Evolutionary conservation across 2,329 filamentous ascomycete genomes (phyloP).

Genomic region (Dissoconium aciculare): DNA sequence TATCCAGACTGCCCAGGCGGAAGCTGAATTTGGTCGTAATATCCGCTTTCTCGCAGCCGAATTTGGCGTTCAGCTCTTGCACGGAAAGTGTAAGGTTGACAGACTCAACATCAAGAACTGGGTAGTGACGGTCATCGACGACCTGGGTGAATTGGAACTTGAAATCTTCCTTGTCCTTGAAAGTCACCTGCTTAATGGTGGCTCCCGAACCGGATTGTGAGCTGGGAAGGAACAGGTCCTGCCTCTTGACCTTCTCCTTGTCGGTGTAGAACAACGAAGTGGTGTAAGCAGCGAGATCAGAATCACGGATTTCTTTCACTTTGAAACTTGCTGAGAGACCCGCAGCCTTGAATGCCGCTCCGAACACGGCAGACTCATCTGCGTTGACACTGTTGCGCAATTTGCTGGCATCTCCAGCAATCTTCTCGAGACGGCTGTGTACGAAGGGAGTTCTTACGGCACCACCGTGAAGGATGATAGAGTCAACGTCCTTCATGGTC

Average conservation of each 20-base stretch:
- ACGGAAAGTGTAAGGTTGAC: conserved; percentile 77
- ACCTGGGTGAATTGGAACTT: conserved; percentile 66
- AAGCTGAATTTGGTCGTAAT: conserved; percentile 69
- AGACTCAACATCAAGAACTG: conserved; percentile 52
- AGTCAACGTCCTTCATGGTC: conserved; percentile 62
- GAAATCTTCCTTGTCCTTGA: conserved; percentile 73
- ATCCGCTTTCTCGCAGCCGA: conserved; percentile 60
- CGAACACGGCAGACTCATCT: conserved; percentile 91
- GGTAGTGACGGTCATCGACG: conserved; percentile 38
- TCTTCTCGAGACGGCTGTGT: conserved; percentile 69
- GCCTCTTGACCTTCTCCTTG: conserved; percentile 43
- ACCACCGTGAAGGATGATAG: conserved; percentile 85
- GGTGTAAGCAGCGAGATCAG: conserved; percentile 61
- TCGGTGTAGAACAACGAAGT: conserved; percentile 59
- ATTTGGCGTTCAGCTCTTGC: conserved; percentile 60
- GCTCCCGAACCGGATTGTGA: conserved; percentile 49
- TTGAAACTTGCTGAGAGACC: conserved; percentile 88
- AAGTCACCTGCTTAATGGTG: conserved; percentile 65
- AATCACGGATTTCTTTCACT: conserved; percentile 85
- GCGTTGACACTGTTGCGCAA: conserved; percentile 90
- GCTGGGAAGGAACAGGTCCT: conserved; percentile 67
- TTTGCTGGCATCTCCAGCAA: conserved; percentile 59
- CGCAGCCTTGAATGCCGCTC: conserved; percentile 86
- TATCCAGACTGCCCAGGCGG: conserved; percentile 55
- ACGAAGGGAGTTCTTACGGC: conserved; percentile 85